These are phyloP conservation scores for Geosiphon pyriformis DNA, from an alignment of 192 early-diverging fungal genomes.

Conservation along the genomic window DNA sequence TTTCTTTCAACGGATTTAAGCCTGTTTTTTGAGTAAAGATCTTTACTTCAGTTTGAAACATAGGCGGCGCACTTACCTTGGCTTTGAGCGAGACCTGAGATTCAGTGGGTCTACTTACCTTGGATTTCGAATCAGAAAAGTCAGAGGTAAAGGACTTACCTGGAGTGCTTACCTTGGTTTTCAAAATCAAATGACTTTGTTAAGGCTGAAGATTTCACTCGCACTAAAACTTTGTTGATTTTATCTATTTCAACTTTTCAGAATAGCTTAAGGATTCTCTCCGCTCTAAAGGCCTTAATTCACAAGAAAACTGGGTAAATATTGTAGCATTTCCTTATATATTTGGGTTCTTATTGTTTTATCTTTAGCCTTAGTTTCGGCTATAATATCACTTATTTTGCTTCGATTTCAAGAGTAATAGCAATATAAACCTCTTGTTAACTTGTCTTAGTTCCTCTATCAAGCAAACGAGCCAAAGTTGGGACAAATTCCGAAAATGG, in stretches of 20 bases:
- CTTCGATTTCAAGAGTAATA: conserved; percentile 11
- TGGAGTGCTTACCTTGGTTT: not conserved
- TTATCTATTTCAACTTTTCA: conserved; percentile 1
- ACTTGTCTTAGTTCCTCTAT: not conserved
- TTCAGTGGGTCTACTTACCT: not conserved
- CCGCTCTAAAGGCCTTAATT: conserved; percentile 8
- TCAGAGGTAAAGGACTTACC: not conserved
- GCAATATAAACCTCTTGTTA: conserved; percentile 14
- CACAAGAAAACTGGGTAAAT: conserved; percentile 1
- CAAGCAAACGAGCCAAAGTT: conserved; percentile 6
- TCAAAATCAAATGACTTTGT: not conserved
- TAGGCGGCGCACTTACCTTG: not conserved
- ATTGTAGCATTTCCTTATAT: conserved; percentile 13
- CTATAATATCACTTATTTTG: conserved; percentile 10
- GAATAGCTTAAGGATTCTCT: conserved; percentile 17
- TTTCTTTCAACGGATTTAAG: too few relatives aligned
- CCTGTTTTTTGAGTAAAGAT: too few relatives aligned
- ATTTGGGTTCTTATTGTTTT: conserved; percentile 17
- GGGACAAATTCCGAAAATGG: not conserved
- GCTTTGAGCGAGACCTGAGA: not conserved
- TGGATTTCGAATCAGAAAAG: not conserved
- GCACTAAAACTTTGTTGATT: conserved; percentile 15
- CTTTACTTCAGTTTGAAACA: not conserved
- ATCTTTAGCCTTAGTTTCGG: conserved; percentile 2
- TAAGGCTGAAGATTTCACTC: conserved; percentile 4